phyloP scores from a whole-genome alignment of 495 filamentous ascomycete genomes.

The Xylaria longipes region DNA sequence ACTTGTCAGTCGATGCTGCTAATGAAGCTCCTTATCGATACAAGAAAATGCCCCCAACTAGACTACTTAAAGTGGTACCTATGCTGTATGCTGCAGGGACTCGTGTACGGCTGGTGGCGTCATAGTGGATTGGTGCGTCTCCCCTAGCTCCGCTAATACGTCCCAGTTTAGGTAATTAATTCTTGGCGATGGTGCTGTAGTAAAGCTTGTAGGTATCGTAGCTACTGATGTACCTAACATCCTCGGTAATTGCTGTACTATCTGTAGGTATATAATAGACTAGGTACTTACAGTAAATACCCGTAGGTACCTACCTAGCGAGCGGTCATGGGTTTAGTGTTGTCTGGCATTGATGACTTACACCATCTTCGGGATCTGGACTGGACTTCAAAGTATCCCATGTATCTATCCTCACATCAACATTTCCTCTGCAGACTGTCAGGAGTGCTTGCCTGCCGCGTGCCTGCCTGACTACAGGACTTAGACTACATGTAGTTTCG shows the following conservation, averaged over 20 bases:
- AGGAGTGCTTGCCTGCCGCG: neutral
- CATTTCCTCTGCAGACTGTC: neutral
- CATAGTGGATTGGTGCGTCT: constrained; percentile 10
- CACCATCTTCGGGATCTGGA: neutral
- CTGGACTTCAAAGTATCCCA: neutral
- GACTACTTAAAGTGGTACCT: too few relatives aligned
- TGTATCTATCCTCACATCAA: neutral
- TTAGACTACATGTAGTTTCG: constrained; percentile 6
- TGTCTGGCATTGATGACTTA: neutral
- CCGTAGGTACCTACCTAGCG: neutral
- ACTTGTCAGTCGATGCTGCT: neutral
- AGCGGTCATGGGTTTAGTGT: neutral
- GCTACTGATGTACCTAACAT: neutral
- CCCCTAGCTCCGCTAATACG: neutral
- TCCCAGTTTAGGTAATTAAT: neutral
- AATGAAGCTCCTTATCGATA: constrained; percentile 16
- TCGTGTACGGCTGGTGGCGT: neutral
- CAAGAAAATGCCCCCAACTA: neutral
- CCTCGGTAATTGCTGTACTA: neutral
- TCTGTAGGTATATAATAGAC: neutral
- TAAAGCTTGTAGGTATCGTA: neutral
- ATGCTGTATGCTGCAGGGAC: constrained; percentile 15
- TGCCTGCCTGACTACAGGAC: neutral
- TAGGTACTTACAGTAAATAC: neutral
- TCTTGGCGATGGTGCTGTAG: neutral